Conservation (phyloP, 2,329 filamentous ascomycete genomes). For the Ophiosphaerella narmari region DNA sequence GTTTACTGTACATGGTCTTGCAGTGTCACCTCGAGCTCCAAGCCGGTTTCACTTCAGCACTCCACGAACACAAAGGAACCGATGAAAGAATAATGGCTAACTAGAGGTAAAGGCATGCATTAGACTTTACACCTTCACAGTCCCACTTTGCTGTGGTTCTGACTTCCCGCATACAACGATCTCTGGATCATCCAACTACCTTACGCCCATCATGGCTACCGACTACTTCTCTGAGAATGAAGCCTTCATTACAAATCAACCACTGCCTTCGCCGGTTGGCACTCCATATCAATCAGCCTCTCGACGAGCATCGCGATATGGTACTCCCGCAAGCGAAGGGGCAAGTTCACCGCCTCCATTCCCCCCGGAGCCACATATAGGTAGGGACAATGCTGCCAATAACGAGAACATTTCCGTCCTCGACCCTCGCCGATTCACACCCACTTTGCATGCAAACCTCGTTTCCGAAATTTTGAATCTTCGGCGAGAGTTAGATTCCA, state of each 20-base stretch:
- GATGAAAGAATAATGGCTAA: slow-evolving; percentile 11
- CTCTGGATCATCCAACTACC: background rate
- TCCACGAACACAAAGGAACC: no score
- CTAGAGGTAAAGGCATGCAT: slow-evolving; percentile 31
- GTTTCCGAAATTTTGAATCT: slow-evolving; percentile 92
- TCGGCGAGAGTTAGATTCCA: slow-evolving; percentile 87
- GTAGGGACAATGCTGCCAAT: slow-evolving; percentile 54
- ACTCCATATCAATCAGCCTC: slow-evolving; percentile 71
- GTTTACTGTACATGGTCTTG: background rate
- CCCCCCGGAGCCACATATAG: slow-evolving; percentile 55
- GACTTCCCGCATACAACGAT: background rate
- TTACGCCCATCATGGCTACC: slow-evolving; percentile 34
- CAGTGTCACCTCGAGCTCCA: background rate
- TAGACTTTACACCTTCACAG: slow-evolving; percentile 19
- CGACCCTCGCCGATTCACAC: slow-evolving; percentile 91
- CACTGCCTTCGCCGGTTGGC: slow-evolving; percentile 71
- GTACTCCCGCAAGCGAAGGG: slow-evolving; percentile 63
- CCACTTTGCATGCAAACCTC: slow-evolving; percentile 89
- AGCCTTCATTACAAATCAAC: slow-evolving; percentile 47
- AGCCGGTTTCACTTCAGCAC: no score
- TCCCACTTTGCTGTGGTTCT: slow-evolving; percentile 40
- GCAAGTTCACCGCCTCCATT: slow-evolving; percentile 65
- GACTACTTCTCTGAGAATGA: slow-evolving; percentile 56
- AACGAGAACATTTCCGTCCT: slow-evolving; percentile 76
- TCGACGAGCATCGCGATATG: slow-evolving; percentile 66